Evolutionary conservation across 192 early-diverging fungal species (phyloP), one percentile per base, ranked within the genome.

Genomic region (Cetraspora pellucida): DNA sequence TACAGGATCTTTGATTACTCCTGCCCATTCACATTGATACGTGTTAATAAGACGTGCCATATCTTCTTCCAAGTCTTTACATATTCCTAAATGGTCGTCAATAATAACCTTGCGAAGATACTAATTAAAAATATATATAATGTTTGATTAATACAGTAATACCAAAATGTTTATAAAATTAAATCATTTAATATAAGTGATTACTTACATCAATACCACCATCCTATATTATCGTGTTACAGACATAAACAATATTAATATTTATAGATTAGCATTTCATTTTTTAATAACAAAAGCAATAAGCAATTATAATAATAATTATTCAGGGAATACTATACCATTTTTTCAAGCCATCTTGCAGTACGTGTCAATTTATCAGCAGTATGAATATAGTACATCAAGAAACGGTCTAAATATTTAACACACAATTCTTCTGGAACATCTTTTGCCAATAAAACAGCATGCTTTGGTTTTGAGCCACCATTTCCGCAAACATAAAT

Each of bases 371-470:
- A 75, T 78, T 78, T 85, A 77, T 91, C 90, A 13, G 90, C 90
- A n/a, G 90, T 91, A 2, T 73, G 78, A 65, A 91, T 92, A 68
- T 91, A 91, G 73, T 87, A 93, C 90, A 91, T 91, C 66, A 91
- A 66, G 78, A 90, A 91, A 9, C 90, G 82, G 72, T 91, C 90
- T 3, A 91, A 60, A 59, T 91, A 91, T 27, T 81, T 84, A 43
- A 91, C 84, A 25, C 81, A 84, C 5, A 80, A 57, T 37, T 84
- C 81, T 74, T 89, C 87, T 16, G 86, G 60, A 28, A 87, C 81
- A 37, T 91, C 88, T 10, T 84, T 68, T 19, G 79, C 85, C 8
- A 91, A 78, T 47, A 93, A 77, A 19, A 87, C 87, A 3, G 90
- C 90, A 59, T 91, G 90, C 75, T 88, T 91, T 7, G 90, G 90